A percentile compares a stretch with the other conserved stretches of the same genome.
These are phyloP conservation scores for Aspergillus udagawae DNA, from an alignment of 2,329 filamentous ascomycete genomes.

Conservation along the genomic window DNA sequence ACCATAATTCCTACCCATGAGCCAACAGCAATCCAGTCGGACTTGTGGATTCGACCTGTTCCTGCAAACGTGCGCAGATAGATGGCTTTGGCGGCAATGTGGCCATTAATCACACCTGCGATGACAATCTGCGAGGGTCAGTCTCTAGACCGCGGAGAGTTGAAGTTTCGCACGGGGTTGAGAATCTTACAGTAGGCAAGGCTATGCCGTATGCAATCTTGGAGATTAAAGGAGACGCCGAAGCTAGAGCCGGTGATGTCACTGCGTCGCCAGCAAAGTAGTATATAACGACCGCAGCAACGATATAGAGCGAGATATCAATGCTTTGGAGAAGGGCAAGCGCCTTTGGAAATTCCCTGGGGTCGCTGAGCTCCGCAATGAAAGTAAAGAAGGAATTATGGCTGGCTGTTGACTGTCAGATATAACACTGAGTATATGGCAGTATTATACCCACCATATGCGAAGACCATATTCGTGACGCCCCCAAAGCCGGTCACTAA, in stretches of 20 bases:
- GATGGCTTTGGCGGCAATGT: constrained; percentile 62
- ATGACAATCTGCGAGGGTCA: constrained; percentile 51
- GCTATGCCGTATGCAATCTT: constrained; percentile 65
- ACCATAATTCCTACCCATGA: constrained; percentile 57
- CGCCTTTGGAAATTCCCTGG: constrained; percentile 56
- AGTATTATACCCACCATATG: constrained; percentile 35
- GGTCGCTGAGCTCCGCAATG: constrained; percentile 59
- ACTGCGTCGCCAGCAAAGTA: constrained; percentile 59
- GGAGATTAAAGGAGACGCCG: constrained; percentile 50
- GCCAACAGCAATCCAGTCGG: constrained; percentile 45
- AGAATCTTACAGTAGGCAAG: constrained; percentile 52
- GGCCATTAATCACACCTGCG: constrained; percentile 64
- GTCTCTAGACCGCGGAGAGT: background rate
- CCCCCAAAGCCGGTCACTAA: constrained; percentile 44
- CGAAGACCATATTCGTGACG: constrained; percentile 65
- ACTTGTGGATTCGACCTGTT: constrained; percentile 49
- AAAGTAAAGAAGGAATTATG: constrained; percentile 66
- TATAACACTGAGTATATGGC: constrained; percentile 39
- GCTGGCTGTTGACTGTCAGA: constrained; percentile 34
- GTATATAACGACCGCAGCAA: constrained; percentile 65
- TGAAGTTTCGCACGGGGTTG: background rate
- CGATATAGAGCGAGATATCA: constrained; percentile 58
- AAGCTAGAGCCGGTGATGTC: constrained; percentile 63
- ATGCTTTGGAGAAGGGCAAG: constrained; percentile 56
- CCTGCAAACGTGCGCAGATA: constrained; percentile 60